Evolutionary conservation across 192 early-diverging fungal species (phyloP).

Genomic region (Coemansia sp.): DNA sequence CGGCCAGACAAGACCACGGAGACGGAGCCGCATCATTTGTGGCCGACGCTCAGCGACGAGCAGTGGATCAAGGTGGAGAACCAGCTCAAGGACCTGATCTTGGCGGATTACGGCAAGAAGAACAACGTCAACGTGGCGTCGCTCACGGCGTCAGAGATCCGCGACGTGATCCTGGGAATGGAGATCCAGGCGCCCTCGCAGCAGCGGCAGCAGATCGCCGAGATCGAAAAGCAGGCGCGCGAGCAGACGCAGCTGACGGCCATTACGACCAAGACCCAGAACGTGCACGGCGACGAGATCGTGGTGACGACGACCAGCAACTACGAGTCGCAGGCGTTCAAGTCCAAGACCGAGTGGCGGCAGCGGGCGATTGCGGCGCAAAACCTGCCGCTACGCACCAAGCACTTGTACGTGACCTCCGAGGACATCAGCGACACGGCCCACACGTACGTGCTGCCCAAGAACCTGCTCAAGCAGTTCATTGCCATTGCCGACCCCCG

Average conservation of each 20-base stretch:
- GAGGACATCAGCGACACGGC: slow-evolving; percentile 96
- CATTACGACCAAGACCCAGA: slow-evolving; percentile 94
- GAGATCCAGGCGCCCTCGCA: slow-evolving; percentile 96
- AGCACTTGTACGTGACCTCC: slow-evolving; percentile 95
- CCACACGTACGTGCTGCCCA: slow-evolving; percentile 95
- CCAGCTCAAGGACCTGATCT: slow-evolving; percentile 93
- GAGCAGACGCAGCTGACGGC: slow-evolving; percentile 94
- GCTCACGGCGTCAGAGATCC: slow-evolving; percentile 94
- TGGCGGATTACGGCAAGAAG: slow-evolving; percentile 99
- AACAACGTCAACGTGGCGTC: slow-evolving; percentile 99
- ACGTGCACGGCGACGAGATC: slow-evolving; percentile 98
- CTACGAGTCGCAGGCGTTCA: slow-evolving; percentile 96
- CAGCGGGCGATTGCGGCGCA: slow-evolving; percentile 96
- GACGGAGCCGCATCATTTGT: slow-evolving; percentile 96
- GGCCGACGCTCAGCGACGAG: slow-evolving; percentile 95
- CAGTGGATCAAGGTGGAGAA: slow-evolving; percentile 98
- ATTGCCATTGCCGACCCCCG: slow-evolving; percentile 93
- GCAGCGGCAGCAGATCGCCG: slow-evolving; percentile 96
- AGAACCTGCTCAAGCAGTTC: slow-evolving; percentile 98
- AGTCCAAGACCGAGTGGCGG: slow-evolving; percentile 99
- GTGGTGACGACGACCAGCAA: slow-evolving; percentile 97
- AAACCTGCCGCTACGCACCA: slow-evolving; percentile 92
- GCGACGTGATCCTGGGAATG: slow-evolving; percentile 99
- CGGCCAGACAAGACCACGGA: slow-evolving; percentile 92
- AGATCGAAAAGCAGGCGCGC: slow-evolving; percentile 95